phyloP scores from a whole-genome alignment of 345 rosid genomes.

The Eutrema yunnanense region DNA sequence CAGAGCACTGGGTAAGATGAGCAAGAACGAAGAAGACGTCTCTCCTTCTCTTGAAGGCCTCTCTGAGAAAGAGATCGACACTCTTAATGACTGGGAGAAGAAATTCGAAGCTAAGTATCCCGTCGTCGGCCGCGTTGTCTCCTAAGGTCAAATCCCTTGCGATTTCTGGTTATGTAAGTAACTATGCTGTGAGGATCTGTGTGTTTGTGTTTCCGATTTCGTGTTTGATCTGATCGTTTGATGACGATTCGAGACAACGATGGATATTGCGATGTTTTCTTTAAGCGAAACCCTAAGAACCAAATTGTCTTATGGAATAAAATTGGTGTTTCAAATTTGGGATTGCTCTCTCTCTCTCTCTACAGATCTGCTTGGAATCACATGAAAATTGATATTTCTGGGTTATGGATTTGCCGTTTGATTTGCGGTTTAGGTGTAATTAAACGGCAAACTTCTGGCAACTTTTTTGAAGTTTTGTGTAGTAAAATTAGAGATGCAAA shows the following conservation, averaged over 20 bases:
- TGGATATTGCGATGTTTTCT: not conserved
- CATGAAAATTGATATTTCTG: too few relatives aligned
- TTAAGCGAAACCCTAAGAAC: not conserved
- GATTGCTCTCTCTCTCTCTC: not conserved
- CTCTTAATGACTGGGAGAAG: constrained; percentile 80
- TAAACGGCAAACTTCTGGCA: too few relatives aligned
- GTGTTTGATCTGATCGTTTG: constrained; percentile 8
- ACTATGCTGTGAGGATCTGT: not conserved
- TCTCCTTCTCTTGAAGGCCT: constrained; percentile 58
- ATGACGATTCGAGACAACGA: not conserved
- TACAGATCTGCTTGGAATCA: too few relatives aligned
- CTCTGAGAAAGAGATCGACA: constrained; percentile 66
- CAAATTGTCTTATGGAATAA: constrained; percentile 2
- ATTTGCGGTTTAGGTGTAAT: too few relatives aligned
- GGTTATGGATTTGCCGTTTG: too few relatives aligned
- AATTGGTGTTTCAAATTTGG: not conserved
- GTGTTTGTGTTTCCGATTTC: not conserved
- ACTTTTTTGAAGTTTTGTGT: too few relatives aligned
- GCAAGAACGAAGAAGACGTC: constrained; percentile 82
- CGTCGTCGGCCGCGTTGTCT: constrained; percentile 64
- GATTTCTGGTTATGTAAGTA: not conserved
- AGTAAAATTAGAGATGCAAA: too few relatives aligned
- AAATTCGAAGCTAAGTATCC: constrained; percentile 88
- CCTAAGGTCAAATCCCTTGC: constrained; percentile 3
- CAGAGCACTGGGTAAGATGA: constrained; percentile 89